Evolutionary conservation across 1,284 basidiomycete species (phyloP), one percentile per base, ranked within the genome.

Genomic region (Ceratobasidium sp.): DNA sequence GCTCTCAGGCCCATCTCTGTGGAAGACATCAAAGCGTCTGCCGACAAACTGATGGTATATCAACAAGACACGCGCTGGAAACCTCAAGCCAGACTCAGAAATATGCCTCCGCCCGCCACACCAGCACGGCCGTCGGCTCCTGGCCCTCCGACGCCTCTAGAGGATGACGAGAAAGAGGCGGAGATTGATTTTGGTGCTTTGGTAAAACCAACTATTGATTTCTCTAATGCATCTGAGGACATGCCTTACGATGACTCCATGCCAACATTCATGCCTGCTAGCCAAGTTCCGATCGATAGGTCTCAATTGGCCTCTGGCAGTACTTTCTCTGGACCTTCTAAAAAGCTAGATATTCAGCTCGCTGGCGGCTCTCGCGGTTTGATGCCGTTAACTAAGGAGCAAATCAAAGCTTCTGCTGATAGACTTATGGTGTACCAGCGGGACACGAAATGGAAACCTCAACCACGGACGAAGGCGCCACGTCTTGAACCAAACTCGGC

Each of bases 371-470:
- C 61, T 28, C 61, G 73, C 13, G 50, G 61, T 26, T 26, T 75
- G 33, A 65, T 64, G 73, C 62, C 73, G 56, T 26, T 75, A 48
- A 75, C 73, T n/a, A 48, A 75, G 23, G 73, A 66, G 13, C 44
- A 75, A 40, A 75, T 75, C n/a, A 75, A 75, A 28, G 73, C 73
- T 12, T 75, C 73, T 0, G 73, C 62, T 6, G 73, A 64, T 3
- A 75, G 66, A n/a, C 50, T 75, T 1, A 75, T 75, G 73, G 48
- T 50, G 5, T 75, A 75, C 28, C 73, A 75, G 40, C 61, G 64
- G 52, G 73, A 75, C 33, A 75, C 73, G 44, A 66, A 56, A 28
- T 75, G 73, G 73, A 75, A 66, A 65, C 73, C 73, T 20, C 73
- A 75, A 44, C 20, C 38, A n/a, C 73, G 73, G 33, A 40, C 48